Percentiles rank a stretch among this genome's conserved stretches.
Conservation (phyloP, 2,329 filamentous ascomycete species). For the Alternaria sp. region DNA sequence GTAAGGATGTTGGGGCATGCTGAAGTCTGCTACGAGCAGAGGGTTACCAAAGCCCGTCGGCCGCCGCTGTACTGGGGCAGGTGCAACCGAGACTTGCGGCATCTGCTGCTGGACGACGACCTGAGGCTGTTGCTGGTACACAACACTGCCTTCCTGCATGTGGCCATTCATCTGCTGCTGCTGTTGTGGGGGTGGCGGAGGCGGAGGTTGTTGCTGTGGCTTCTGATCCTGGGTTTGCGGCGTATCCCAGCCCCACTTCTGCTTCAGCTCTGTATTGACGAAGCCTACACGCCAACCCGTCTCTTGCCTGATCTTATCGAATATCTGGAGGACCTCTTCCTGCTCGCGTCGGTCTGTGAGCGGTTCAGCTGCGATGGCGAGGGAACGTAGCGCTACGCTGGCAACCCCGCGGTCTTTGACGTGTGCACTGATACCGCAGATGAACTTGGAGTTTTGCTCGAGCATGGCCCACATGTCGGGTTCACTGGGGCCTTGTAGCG, state of each 20-base stretch:
- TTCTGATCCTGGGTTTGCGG: slow-evolving; percentile 50
- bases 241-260: slow-evolving; percentile 75
- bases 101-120: slow-evolving; percentile 27
- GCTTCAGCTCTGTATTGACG: slow-evolving; percentile 74
- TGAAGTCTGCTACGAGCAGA: slow-evolving; percentile 76
- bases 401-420: slow-evolving; percentile 80
- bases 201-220: slow-evolving; percentile 27
- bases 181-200: slow-evolving; percentile 27
- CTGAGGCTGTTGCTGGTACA: slow-evolving; percentile 24
- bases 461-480: slow-evolving; percentile 74
- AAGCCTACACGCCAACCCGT: slow-evolving; percentile 80
- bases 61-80: slow-evolving; percentile 35
- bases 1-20: slow-evolving; percentile 79
- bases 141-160: slow-evolving; percentile 18
- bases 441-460: slow-evolving; percentile 77
- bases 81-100: slow-evolving; percentile 21
- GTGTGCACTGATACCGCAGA: slow-evolving; percentile 89
- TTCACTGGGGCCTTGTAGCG: slow-evolving; percentile 65
- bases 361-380: slow-evolving; percentile 78
- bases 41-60: slow-evolving; percentile 70
- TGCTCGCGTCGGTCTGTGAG: slow-evolving; percentile 74
- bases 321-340: slow-evolving; percentile 78
- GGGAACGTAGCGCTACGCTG: slow-evolving; percentile 77
- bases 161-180: slow-evolving; percentile 26
- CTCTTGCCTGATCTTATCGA: slow-evolving; percentile 75